These are phyloP conservation scores for Colletotrichum sp. DNA, from an alignment of 2,329 filamentous ascomycete species.

Conservation along the genomic window DNA sequence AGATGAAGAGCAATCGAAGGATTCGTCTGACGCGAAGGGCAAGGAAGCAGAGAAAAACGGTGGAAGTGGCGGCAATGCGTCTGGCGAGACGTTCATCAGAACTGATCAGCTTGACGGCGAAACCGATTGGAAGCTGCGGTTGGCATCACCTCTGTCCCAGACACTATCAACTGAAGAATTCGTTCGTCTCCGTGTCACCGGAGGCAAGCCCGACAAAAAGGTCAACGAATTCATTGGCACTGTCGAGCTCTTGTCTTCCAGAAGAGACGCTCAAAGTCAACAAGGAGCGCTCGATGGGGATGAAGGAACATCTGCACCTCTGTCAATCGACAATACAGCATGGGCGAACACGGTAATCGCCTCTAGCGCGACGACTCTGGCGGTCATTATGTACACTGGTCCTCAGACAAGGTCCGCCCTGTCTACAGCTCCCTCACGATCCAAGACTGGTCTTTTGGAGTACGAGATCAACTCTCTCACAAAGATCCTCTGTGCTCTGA, in stretches of 20 bases:
- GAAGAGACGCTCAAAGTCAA: slow-evolving; percentile 51
- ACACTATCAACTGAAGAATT: slow-evolving; percentile 76
- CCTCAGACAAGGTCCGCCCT: slow-evolving; percentile 92
- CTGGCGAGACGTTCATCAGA: slow-evolving; percentile 92
- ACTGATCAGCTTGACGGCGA: slow-evolving; percentile 98
- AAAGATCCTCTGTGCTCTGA: slow-evolving; percentile 92
- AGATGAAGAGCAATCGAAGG: slow-evolving; percentile 33
- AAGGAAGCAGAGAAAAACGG: slow-evolving; percentile 34
- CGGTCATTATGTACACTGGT: slow-evolving; percentile 93
- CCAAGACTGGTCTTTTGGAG: slow-evolving; percentile 92
- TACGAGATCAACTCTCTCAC: slow-evolving; percentile 97
- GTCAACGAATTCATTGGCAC: slow-evolving; percentile 97
- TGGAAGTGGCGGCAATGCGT: slow-evolving; percentile 44
- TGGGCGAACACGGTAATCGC: slow-evolving; percentile 99
- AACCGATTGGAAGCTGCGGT: slow-evolving; percentile 95
- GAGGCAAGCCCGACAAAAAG: slow-evolving; percentile 88
- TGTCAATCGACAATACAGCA: slow-evolving; percentile 96
- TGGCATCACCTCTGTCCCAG: slow-evolving; percentile 88
- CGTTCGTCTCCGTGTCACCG: slow-evolving; percentile 72
- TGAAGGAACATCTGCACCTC: slow-evolving; percentile 65
- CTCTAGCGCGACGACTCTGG: slow-evolving; percentile 86
- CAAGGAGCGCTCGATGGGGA: slow-evolving; percentile 39
- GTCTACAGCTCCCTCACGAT: slow-evolving; percentile 89
- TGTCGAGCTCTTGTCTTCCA: slow-evolving; percentile 72
- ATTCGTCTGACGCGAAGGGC: slow-evolving; percentile 30